Evolutionary conservation across 768 basidiomycete genomes (phyloP).

Genomic region (Suillus subaureus): DNA sequence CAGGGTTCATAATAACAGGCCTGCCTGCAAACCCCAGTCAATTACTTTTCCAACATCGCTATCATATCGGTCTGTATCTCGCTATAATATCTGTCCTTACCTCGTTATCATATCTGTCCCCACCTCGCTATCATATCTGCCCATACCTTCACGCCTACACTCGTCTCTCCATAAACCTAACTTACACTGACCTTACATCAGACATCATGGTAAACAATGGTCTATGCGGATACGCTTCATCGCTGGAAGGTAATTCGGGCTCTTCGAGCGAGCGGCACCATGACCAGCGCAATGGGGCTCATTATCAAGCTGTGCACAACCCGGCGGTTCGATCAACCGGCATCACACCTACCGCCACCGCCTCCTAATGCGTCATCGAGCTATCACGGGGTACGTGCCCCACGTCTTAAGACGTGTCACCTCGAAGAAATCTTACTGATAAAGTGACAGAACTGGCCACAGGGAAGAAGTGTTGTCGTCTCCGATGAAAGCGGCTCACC

Average conservation of each 20-base stretch:
- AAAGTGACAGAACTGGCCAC: no score
- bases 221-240: background rate
- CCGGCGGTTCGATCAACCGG: background rate
- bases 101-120: no score
- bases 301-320: background rate
- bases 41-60: background rate
- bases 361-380: no score
- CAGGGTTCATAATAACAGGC: background rate
- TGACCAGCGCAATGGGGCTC: background rate
- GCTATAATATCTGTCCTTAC: no score
- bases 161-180: background rate
- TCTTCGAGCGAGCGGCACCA: background rate
- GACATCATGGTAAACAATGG: background rate
- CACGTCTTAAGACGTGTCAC: background rate
- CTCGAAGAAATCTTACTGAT: background rate
- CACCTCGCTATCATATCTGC: background rate
- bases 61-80: background rate
- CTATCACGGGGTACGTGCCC: background rate
- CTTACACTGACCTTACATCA: background rate
- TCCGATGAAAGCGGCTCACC: background rate
- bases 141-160: background rate
- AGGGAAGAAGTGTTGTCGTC: no score
- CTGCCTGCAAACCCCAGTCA: background rate
- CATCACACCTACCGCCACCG: background rate
- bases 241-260: no score